Evolutionary conservation across 163 green algal species (phyloP).

Genomic region (Coccomyxa subellipsoidea): DNA sequence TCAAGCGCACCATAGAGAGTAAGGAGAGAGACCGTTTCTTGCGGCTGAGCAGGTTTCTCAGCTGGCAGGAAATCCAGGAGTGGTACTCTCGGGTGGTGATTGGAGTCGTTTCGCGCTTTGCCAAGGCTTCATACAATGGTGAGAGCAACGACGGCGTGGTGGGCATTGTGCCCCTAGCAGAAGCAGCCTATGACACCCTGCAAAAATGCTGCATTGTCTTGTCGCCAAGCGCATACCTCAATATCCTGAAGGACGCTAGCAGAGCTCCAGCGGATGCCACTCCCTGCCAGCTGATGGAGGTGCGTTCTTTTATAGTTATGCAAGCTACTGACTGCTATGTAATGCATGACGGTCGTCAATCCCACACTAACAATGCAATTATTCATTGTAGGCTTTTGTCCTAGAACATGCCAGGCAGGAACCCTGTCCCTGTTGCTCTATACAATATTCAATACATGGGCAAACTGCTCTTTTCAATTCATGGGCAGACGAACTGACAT

Average conservation of each 20-base stretch:
- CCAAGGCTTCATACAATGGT: neutral
- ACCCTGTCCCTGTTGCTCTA: too few species aligned
- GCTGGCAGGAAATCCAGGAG: neutral
- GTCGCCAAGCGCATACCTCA: neutral
- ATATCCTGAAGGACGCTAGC: neutral
- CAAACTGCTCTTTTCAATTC: too few species aligned
- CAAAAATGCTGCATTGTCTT: neutral
- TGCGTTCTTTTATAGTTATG: too few species aligned
- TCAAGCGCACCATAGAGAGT: too few species aligned
- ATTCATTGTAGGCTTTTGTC: too few species aligned
- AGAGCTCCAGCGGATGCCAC: neutral
- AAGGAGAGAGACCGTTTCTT: too few species aligned
- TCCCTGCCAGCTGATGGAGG: neutral
- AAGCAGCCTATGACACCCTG: neutral
- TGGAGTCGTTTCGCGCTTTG: neutral
- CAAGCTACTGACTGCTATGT: too few species aligned
- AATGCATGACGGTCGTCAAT: too few species aligned
- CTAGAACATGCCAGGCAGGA: too few species aligned
- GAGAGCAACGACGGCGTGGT: neutral
- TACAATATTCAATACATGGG: too few species aligned
- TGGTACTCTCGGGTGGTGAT: neutral
- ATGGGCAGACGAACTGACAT: neutral
- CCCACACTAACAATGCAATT: too few species aligned
- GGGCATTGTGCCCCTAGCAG: neutral
- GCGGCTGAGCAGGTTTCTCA: neutral